Evolutionary conservation across 2,329 filamentous ascomycete species (phyloP).

Genomic region (Ophiostoma himal-ulmi): DNA sequence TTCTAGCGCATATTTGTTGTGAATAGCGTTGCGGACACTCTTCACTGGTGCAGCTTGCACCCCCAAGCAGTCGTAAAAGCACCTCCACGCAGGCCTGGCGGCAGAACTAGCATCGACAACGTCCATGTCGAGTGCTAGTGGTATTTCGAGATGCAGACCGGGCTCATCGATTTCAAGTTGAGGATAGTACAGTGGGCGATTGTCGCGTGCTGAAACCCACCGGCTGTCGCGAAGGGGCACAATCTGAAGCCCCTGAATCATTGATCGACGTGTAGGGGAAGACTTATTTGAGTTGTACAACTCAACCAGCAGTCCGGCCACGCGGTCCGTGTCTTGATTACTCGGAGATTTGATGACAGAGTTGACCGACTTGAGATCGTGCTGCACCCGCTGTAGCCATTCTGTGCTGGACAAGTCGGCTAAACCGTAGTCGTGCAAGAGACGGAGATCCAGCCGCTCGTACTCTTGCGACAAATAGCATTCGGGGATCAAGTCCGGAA

Average conservation of each 20-base stretch:
- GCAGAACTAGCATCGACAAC: neutral
- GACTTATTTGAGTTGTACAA: neutral
- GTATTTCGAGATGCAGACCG: neutral
- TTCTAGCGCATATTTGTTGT: neutral
- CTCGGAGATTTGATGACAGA: neutral
- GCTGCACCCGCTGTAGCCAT: neutral
- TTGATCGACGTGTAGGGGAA: neutral
- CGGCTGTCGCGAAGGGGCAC: neutral
- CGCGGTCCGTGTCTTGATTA: neutral
- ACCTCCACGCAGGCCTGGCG: neutral
- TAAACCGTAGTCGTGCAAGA: neutral
- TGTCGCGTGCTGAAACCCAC: neutral
- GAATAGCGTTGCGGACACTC: neutral
- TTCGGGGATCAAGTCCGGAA: neutral
- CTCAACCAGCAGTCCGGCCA: neutral
- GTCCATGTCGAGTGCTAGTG: neutral
- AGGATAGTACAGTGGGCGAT: conserved; percentile 11
- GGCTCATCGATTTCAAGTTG: neutral
- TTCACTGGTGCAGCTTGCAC: neutral
- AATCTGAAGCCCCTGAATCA: neutral
- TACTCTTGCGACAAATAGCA: neutral
- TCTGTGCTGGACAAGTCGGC: neutral
- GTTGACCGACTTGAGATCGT: neutral
- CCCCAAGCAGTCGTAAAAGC: conserved; percentile 7
- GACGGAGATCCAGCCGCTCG: neutral